Evolutionary conservation across 257 asterid species (phyloP).

Genomic region (Nicotiana attenuata): DNA sequence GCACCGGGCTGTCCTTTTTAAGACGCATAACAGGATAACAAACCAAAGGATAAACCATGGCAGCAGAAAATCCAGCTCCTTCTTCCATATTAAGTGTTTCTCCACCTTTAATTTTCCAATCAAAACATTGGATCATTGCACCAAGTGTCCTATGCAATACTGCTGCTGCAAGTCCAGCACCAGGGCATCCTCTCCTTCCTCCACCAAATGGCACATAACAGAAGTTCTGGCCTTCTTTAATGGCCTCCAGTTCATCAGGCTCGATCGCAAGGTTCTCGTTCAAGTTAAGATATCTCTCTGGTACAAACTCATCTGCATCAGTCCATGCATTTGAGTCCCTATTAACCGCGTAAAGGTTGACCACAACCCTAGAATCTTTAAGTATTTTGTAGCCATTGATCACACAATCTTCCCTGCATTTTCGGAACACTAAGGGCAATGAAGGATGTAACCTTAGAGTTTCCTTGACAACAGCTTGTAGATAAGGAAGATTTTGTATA

Average conservation of each 20-base stretch:
- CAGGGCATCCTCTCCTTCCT: constrained; percentile 31
- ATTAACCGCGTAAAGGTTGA: constrained; percentile 19
- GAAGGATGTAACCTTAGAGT: constrained; percentile 22
- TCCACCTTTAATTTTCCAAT: constrained; percentile 21
- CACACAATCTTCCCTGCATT: constrained; percentile 24
- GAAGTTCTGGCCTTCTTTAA: constrained; percentile 20
- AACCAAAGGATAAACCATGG: constrained; percentile 26
- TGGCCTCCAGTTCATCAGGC: constrained; percentile 14
- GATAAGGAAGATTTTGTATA: constrained; percentile 20
- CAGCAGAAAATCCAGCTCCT: constrained; percentile 24
- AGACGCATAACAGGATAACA: constrained; percentile 19
- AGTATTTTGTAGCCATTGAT: constrained; percentile 18
- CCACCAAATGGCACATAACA: constrained; percentile 29
- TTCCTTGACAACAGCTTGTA: constrained; percentile 20
- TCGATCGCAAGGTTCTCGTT: constrained; percentile 7
- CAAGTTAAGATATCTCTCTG: constrained; percentile 12
- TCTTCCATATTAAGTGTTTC: constrained; percentile 23
- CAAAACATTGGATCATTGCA: constrained; percentile 24
- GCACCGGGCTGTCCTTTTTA: background rate
- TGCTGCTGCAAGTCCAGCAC: constrained; percentile 14
- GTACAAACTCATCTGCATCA: constrained; percentile 15
- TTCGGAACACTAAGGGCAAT: constrained; percentile 16
- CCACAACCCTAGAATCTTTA: constrained; percentile 15
- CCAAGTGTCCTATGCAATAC: constrained; percentile 22
- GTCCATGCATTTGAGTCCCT: constrained; percentile 22